phyloP scores from a whole-genome alignment of 1,284 basidiomycete genomes.

The Ceraceosorus bombacis region DNA sequence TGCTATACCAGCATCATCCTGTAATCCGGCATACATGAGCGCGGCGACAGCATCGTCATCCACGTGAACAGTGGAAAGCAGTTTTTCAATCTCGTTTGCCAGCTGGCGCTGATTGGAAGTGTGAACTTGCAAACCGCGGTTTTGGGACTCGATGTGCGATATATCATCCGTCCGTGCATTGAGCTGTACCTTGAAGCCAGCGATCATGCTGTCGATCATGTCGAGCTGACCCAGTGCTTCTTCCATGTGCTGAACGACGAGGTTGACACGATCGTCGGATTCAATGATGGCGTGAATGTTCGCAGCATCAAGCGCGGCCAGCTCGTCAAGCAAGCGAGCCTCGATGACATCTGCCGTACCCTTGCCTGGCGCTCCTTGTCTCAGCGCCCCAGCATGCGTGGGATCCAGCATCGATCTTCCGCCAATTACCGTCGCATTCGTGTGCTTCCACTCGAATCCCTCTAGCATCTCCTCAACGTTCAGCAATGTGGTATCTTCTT shows the following conservation, averaged over 20 bases:
- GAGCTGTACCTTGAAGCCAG: constrained; percentile 41
- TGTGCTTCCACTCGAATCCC: constrained; percentile 75
- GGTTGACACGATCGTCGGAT: constrained; percentile 69
- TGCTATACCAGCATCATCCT: constrained; percentile 64
- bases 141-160: constrained; percentile 88
- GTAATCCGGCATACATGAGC: constrained; percentile 76
- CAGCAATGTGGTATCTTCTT: constrained; percentile 39
- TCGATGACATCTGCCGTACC: constrained; percentile 47
- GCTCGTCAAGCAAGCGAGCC: constrained; percentile 41
- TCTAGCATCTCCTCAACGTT: constrained; percentile 91
- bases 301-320: constrained; percentile 53
- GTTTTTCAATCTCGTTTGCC: constrained; percentile 37
- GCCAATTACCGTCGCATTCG: constrained; percentile 3
- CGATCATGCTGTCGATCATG: constrained; percentile 56
- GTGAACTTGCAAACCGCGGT: constrained; percentile 91
- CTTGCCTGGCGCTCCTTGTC: constrained; percentile 12
- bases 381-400: constrained; percentile 7
- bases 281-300: constrained; percentile 96
- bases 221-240: constrained; percentile 77
- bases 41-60: constrained; percentile 65
- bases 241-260: constrained; percentile 82
- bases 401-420: neutral
- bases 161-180: constrained; percentile 64
- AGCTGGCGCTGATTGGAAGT: constrained; percentile 81
- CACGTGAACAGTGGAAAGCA: constrained; percentile 85